Evolutionary conservation across 257 asterid species (phyloP), one percentile per base, ranked within the genome.

Genomic region (Primulina huaijiensis): DNA sequence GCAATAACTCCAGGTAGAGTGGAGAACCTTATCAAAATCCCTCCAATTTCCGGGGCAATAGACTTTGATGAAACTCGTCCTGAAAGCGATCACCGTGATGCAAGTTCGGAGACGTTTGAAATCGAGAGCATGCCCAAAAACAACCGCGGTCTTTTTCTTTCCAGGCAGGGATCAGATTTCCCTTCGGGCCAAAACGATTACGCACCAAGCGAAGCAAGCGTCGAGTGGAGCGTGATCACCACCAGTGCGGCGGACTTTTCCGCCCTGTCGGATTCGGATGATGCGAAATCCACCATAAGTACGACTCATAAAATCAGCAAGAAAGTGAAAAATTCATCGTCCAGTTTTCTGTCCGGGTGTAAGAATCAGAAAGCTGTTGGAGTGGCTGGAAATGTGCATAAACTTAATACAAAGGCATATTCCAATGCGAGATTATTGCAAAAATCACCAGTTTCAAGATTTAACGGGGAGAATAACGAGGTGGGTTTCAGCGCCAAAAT

Each of bases 201-300:
- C 60, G 89, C 89, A 16, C 90, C 88, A 21, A 87, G 92, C 9
- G 90, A 87, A 81, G 90, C 80, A 40, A 87, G 92, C 67, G 70
- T 84, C 66, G 88, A 84, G 34, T 84, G 92, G 90, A 87, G 89
- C 31, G 85, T 83, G 20, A 73, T 79, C 25, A 83, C 93, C 7
- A 86, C 84, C 10, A 87, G n/a, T n/a, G n/a, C n/a, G n/a, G n/a
- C n/a, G n/a, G n/a, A n/a, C n/a, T n/a, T n/a, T n/a, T n/a, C n/a
- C n/a, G n/a, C n/a, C n/a, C n/a, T n/a, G n/a, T n/a, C n/a, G n/a
- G n/a, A n/a, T n/a, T 14, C 81, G 3, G 88, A 82, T 40, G 92
- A 80, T 33, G 23, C 38, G 1, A 65, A 73, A 63, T 56, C 63
- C 1, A 58, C 68, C 65, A n/a, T n/a, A n/a, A n/a, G n/a, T n/a